These are phyloP conservation scores for Termitomyces bulborhizus DNA, from an alignment of 768 basidiomycete species.

Conservation along the genomic window DNA sequence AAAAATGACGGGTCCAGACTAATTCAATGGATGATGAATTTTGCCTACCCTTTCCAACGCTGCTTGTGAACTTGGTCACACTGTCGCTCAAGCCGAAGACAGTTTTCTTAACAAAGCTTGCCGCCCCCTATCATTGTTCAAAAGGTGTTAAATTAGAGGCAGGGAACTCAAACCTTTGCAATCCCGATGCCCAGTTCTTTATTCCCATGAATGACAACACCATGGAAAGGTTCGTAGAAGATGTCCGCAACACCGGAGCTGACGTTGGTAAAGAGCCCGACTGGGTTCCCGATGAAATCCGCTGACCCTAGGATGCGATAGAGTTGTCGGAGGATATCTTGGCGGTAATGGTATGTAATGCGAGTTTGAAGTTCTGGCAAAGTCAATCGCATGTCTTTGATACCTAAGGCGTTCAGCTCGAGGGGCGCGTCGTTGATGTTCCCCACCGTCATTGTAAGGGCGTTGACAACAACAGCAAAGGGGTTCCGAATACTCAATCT, in stretches of 20 bases:
- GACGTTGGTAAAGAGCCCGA: constrained; percentile 96
- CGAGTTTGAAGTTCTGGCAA: constrained; percentile 79
- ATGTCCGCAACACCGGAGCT: constrained; percentile 97
- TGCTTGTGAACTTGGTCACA: constrained; percentile 96
- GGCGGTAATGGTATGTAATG: constrained; percentile 87
- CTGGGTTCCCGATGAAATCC: constrained; percentile 94
- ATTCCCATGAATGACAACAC: constrained; percentile 94
- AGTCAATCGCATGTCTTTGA: constrained; percentile 90
- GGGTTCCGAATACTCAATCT: constrained; percentile 84
- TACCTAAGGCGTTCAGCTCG: constrained; percentile 87
- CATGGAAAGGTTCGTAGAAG: constrained; percentile 97
- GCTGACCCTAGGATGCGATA: constrained; percentile 98
- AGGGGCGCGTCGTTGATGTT: constrained; percentile 96
- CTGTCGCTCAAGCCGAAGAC: constrained; percentile 96
- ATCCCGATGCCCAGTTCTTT: constrained; percentile 91
- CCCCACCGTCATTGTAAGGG: constrained; percentile 93
- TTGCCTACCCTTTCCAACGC: constrained; percentile 82
- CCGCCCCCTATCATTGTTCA: constrained; percentile 63
- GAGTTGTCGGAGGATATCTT: constrained; percentile 88
- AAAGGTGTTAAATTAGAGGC: neutral
- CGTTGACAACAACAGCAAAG: constrained; percentile 87
- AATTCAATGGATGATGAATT: neutral
- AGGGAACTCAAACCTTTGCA: constrained; percentile 58
- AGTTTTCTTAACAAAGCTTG: constrained; percentile 98
- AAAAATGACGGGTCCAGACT: neutral